Evolutionary conservation across 768 basidiomycete genomes (phyloP).

Genomic region (Strobilomyces dryophilus): DNA sequence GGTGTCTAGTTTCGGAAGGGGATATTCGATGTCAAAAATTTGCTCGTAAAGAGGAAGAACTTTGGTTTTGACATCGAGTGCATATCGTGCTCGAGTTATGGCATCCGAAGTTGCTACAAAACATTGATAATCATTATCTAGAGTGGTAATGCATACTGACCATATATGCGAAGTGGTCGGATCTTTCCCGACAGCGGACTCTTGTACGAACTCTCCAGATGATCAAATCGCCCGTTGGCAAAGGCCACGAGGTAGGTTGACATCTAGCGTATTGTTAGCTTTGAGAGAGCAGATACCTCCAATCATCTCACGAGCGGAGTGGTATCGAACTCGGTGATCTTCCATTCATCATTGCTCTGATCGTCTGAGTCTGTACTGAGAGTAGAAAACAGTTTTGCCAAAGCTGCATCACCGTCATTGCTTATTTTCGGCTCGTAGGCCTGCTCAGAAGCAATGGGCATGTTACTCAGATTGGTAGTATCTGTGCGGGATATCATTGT

Average conservation of each 20-base stretch:
- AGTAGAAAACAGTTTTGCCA: constrained; percentile 40
- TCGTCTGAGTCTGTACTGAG: constrained; percentile 36
- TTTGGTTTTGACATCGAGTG: constrained; percentile 78
- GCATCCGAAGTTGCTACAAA: constrained; percentile 69
- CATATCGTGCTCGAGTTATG: constrained; percentile 81
- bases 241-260: constrained; percentile 87
- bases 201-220: constrained; percentile 69
- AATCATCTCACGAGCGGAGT: constrained; percentile 58
- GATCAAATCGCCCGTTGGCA: constrained; percentile 75
- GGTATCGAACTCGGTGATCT: constrained; percentile 73
- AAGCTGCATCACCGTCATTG: constrained; percentile 29
- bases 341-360: constrained; percentile 52
- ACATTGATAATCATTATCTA: neutral
- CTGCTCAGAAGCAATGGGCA: constrained; percentile 68
- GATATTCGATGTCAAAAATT: constrained; percentile 89
- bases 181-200: constrained; percentile 78
- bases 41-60: constrained; percentile 90
- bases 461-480: constrained; percentile 82
- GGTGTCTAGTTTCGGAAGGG: constrained; percentile 92
- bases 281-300: neutral
- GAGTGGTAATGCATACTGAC: constrained; percentile 34
- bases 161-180: constrained; percentile 82
- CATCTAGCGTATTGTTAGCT: constrained; percentile 40
- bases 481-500: constrained; percentile 75
- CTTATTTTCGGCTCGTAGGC: constrained; percentile 34